phyloP scores from a whole-genome alignment of 1,139 yeast species.

The Suhomyces maxii region DNA sequence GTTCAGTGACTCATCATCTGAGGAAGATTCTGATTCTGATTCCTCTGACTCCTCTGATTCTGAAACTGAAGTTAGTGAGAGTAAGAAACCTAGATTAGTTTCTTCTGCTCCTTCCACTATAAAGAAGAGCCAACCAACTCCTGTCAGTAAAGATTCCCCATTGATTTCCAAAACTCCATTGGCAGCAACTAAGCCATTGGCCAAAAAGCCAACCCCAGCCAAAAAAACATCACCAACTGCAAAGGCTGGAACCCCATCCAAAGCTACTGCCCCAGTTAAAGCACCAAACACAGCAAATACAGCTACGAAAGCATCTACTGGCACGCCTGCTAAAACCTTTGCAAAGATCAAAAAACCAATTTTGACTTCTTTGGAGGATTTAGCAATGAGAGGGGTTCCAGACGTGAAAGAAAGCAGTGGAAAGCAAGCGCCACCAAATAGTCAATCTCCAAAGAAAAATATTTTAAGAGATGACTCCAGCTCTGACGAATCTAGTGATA shows the following conservation, averaged over 20 bases:
- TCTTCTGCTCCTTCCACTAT: conserved; percentile 11
- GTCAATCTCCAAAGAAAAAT: conserved; percentile 1
- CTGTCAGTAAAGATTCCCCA: neutral
- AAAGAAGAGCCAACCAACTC: conserved; percentile 3
- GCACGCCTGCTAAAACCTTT: neutral
- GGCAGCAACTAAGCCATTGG: neutral
- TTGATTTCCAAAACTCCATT: neutral
- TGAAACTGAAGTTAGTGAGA: conserved; percentile 12
- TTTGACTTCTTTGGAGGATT: conserved; percentile 56
- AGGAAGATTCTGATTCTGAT: conserved; percentile 10
- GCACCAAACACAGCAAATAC: neutral
- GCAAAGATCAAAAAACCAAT: conserved; percentile 25
- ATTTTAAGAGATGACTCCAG: conserved; percentile 2
- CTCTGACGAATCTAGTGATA: conserved; percentile 13
- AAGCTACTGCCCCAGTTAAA: neutral
- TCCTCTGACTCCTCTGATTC: conserved; percentile 17
- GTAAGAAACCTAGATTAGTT: conserved; percentile 17
- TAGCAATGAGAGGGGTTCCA: conserved; percentile 61
- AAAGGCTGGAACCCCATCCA: neutral
- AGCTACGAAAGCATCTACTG: neutral
- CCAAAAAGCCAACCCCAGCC: neutral
- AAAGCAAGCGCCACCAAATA: conserved; percentile 2
- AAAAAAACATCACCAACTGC: neutral
- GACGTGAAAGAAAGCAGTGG: conserved; percentile 50
- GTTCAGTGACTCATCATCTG: conserved; percentile 14